Percentiles rank a stretch among this genome's conserved stretches.
Conservation (phyloP, 495 filamentous ascomycete species). For the Neurospora tetrasperma region DNA sequence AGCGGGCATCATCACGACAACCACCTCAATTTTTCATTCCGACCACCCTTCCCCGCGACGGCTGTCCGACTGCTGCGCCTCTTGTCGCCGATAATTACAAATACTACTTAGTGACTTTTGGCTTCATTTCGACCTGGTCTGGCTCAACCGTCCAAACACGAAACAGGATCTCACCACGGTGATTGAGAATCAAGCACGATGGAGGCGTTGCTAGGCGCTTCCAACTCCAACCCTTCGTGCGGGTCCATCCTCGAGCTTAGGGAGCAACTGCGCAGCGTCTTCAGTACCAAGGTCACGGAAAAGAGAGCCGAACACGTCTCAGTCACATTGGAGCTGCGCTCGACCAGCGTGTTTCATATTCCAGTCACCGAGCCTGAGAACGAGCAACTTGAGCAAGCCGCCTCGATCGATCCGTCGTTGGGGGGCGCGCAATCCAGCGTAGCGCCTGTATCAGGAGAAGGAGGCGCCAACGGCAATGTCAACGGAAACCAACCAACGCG, state of each 20-base stretch:
- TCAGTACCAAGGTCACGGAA: constrained; percentile 25
- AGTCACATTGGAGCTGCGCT: constrained; percentile 27
- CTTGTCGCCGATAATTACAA: neutral
- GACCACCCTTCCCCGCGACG: neutral
- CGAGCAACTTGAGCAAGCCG: constrained; percentile 17
- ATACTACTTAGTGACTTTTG: neutral
- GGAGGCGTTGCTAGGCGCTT: constrained; percentile 27
- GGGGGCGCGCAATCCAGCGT: constrained; percentile 12
- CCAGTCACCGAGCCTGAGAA: constrained; percentile 22
- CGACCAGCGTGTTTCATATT: constrained; percentile 26
- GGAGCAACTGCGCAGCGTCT: constrained; percentile 23
- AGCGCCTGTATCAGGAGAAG: neutral
- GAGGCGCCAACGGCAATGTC: neutral
- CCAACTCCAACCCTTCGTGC: constrained; percentile 24
- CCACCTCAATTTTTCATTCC: neutral
- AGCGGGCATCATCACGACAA: neutral
- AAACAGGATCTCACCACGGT: neutral
- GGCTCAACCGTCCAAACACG: neutral
- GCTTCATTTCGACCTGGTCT: neutral
- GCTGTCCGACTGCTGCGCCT: neutral
- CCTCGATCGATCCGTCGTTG: constrained; percentile 19
- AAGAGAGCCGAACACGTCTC: constrained; percentile 33
- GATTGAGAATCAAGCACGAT: constrained; percentile 8
- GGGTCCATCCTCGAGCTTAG: constrained; percentile 31
- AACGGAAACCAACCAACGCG: constrained; percentile 7